These are phyloP conservation scores for Hawksworthiomyces lignivorus DNA, from an alignment of 2,329 filamentous ascomycete species.

Conservation along the genomic window DNA sequence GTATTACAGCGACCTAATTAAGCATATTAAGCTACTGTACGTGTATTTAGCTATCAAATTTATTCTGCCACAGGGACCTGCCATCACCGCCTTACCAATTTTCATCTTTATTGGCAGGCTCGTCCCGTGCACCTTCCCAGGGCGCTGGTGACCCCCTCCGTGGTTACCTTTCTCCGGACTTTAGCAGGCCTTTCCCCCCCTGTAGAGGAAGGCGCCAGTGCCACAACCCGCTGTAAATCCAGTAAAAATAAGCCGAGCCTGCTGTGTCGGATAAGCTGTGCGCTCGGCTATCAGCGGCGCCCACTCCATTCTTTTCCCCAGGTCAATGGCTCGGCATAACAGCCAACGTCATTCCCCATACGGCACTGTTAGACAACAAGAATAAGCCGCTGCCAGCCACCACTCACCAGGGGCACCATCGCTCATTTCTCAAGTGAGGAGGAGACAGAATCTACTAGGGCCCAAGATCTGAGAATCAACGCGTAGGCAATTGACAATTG, in stretches of 20 bases:
- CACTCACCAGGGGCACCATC: neutral
- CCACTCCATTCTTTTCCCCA: neutral
- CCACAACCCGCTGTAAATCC: neutral
- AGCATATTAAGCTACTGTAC: too few relatives aligned
- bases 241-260: conserved; percentile 7
- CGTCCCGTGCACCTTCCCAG: conserved; percentile 2
- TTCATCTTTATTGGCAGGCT: conserved; percentile 5
- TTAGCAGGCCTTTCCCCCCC: conserved; percentile 1
- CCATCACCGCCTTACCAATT: too few relatives aligned
- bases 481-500: too few relatives aligned
- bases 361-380: neutral
- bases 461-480: too few relatives aligned
- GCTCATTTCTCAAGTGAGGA: neutral
- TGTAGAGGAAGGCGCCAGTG: neutral
- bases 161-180: conserved; percentile 9
- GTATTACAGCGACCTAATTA: too few relatives aligned
- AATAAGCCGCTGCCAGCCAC: conserved; percentile 15
- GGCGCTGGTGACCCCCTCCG: too few relatives aligned
- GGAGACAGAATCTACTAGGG: too few relatives aligned
- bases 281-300: conserved; percentile 12
- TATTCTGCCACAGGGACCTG: conserved; percentile 4
- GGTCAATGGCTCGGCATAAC: neutral
- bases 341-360: conserved; percentile 3
- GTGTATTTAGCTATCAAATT: too few relatives aligned
- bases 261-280: neutral